Evolutionary conservation across 108 stramenopile genomes (phyloP), one percentile per base, ranked within the genome.

Genomic region (Skeletonema tropicum): DNA sequence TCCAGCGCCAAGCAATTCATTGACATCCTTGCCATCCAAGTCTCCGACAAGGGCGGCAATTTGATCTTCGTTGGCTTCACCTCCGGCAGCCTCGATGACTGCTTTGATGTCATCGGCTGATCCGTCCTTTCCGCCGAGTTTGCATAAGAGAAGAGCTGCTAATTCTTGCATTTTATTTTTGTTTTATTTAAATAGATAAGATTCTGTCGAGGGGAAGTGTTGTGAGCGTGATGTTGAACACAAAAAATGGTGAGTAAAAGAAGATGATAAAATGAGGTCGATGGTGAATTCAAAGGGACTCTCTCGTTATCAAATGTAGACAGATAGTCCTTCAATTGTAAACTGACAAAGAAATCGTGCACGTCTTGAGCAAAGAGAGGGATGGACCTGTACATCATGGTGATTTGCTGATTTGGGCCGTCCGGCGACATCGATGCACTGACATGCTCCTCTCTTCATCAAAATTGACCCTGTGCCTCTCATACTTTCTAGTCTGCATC

Each of bases 81-180:
- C 83, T 29, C 93, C 95, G 42, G 88, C 91, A 19, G 95, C 92
- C 68, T 87, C 82, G 62, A 96, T 74, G 36, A 96, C 93, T 25
- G 90, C 89, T 68, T 84, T 89, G 85, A 94, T 90, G 12, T 96
- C 93, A 70, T 79, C 93, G 60, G 89, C 92, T 46, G 86, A 84
- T 38, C 89, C 90, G 55, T 76, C 77, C 83, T 94, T 90, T 13
- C 95, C 95, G 32, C 91, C 95, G 33, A 96, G 74, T 76, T 88
- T 92, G 77, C 91, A 92, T 26, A 96, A 69, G 57, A 96, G 69
- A 68, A 90, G 85, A 26, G 95, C 95, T 39, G 92, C 90, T 70
- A 90, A 74, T 89, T 96, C 92, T 64, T 75, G 72, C 95, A 96
- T 96, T 35, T 60, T 95, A 23, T 21, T 52, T 15, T 59, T 57